Base-by-base conservation (phyloP, 768 basidiomycete genomes). In the Tulasnella sp. region DNA sequence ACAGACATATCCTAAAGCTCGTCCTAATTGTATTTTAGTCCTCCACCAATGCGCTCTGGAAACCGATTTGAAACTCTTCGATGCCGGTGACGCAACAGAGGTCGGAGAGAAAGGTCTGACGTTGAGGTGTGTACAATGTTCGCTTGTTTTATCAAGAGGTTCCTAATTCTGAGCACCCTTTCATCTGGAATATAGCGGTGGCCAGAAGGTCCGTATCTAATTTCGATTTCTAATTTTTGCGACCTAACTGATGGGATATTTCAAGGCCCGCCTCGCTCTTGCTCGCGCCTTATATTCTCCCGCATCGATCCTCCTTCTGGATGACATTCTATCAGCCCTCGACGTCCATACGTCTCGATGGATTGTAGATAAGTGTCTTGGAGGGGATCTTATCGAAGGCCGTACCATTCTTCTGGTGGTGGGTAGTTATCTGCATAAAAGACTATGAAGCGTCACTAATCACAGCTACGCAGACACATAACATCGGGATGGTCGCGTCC, bases 21-120 rank as follows among this genome's bases (percentile, higher is more conserved):
- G n/a, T 22, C 2, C 42, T 12, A 25, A n/a, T 29, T 21, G 30
- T 55, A 31, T 49, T 29, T 49, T 42, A 73, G 74, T 75, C 25
- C 60, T 74, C 41, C 42, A 68, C 21, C 73, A 74, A 52, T 74
- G 73, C 46, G 72, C 70, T 7, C 64, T 79, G n/a, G 68, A 71
- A 46, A 73, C 73, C 19, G 78, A 80, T 62, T 66, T 80, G 2
- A 70, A 65, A 29, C 63, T 80, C 24, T 76, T 79, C 59, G 74
- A 75, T 24, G 82, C 82, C 22, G 83, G 84, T 0, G 85, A 85
- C 65, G 64, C 73, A 41, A 84, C 84, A 5, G 84, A 87, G 70
- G 80, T 85, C 22, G 83, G 84, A 7, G 84, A 87, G 66, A 83
- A 82, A 64, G 84, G 83, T 1, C 67, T 82, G 8, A 85, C 80